Evolutionary conservation across 192 early-diverging fungal species (phyloP).

Genomic region (Coemansia sp.): DNA sequence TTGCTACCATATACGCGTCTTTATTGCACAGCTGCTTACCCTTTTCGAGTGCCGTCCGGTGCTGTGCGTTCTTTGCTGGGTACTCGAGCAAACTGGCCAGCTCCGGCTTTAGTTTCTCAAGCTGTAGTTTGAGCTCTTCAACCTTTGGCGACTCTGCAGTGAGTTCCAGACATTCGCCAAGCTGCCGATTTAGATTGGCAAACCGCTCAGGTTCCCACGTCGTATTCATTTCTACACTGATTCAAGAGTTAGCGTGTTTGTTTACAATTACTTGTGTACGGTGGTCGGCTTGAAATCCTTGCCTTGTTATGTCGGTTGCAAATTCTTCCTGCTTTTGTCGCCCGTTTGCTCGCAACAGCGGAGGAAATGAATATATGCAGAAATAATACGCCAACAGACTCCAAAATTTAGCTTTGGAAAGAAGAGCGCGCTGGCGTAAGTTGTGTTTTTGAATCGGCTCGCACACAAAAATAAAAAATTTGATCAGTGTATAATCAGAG

Average conservation of each 20-base stretch:
- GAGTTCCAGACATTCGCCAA: conserved; percentile 36
- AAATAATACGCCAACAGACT: neutral
- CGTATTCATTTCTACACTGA: conserved; percentile 37
- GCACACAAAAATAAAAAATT: neutral
- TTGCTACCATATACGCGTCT: neutral
- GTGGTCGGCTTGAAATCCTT: neutral
- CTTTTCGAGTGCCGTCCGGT: conserved; percentile 44
- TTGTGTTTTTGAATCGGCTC: neutral
- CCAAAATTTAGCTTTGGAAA: neutral
- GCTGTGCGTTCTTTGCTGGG: conserved; percentile 42
- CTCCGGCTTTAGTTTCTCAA: conserved; percentile 41
- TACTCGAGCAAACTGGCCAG: conserved; percentile 43
- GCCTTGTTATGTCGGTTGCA: neutral
- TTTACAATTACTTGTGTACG: neutral
- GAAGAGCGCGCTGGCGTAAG: neutral
- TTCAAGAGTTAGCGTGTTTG: neutral
- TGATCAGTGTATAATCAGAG: neutral
- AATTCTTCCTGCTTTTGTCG: conserved; percentile 1
- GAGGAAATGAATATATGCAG: conserved; percentile 3
- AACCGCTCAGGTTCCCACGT: conserved; percentile 54
- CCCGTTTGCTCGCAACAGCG: neutral
- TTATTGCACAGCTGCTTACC: conserved; percentile 13
- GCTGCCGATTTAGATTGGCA: conserved; percentile 43
- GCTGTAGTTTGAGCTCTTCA: conserved; percentile 41
- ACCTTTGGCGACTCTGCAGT: conserved; percentile 33